phyloP scores from a whole-genome alignment of 495 filamentous ascomycete genomes.

The Penicillium cinerascens region DNA sequence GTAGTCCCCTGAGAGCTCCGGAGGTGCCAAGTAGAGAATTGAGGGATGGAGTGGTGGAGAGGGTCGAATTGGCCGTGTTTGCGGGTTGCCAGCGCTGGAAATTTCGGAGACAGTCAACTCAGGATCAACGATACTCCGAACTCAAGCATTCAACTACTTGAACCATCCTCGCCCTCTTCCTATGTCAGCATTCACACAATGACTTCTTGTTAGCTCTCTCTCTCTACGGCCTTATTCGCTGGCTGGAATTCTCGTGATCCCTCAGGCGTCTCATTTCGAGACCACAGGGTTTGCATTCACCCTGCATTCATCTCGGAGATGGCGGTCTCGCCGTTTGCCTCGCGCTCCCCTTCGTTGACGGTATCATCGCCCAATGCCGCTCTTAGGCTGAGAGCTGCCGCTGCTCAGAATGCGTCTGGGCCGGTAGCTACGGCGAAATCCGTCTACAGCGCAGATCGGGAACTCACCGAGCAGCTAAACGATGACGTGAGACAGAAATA shows the following conservation, averaged over 20 bases:
- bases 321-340: constrained; percentile 44
- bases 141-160: neutral
- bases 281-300: neutral
- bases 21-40: neutral
- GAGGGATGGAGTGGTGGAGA: neutral
- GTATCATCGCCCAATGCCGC: constrained; percentile 33
- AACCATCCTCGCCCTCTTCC: neutral
- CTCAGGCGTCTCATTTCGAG: neutral
- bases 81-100: constrained; percentile 23
- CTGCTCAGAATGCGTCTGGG: constrained; percentile 25
- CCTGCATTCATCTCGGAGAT: constrained; percentile 20
- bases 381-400: constrained; percentile 35
- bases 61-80: constrained; percentile 3
- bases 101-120: constrained; percentile 25
- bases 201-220: neutral
- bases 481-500: constrained; percentile 83
- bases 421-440: constrained; percentile 10
- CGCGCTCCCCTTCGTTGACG: constrained; percentile 31
- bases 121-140: constrained; percentile 41
- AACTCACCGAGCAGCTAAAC: constrained; percentile 84
- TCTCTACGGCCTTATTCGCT: neutral
- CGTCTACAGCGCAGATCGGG: constrained; percentile 35
- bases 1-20: neutral
- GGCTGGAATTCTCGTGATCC: neutral
- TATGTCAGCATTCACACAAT: neutral